Conservation (phyloP, 768 basidiomycete genomes). For the Lentinus brumalis region DNA sequence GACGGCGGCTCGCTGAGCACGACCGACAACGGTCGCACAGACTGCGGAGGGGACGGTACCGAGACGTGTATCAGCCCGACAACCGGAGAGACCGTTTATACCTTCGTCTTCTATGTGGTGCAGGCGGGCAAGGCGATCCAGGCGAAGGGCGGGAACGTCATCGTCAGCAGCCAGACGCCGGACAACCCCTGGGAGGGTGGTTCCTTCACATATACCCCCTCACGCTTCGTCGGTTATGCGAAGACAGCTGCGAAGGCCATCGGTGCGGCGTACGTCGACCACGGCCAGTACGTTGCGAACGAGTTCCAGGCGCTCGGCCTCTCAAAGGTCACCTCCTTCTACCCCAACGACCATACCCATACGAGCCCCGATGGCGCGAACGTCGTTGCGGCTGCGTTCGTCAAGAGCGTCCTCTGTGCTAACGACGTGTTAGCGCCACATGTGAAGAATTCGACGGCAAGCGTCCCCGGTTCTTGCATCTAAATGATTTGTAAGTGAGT, state of each 20-base stretch:
- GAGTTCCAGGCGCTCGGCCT: conserved; percentile 44
- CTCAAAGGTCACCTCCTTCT: conserved; percentile 40
- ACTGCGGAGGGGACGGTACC: conserved; percentile 7
- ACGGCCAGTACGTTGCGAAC: conserved; percentile 47
- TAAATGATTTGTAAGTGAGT: too few species aligned
- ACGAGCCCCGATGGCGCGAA: conserved; percentile 43
- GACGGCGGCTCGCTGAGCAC: conserved; percentile 30
- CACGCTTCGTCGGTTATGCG: conserved; percentile 50
- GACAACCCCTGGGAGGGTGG: conserved; percentile 43
- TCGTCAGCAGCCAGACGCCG: conserved; percentile 52
- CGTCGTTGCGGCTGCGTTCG: conserved; percentile 50
- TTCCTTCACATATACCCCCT: conserved; percentile 36
- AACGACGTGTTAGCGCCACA: conserved; percentile 4
- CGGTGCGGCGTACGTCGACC: conserved; percentile 45
- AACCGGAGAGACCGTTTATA: conserved; percentile 41
- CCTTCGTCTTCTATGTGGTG: conserved; percentile 48
- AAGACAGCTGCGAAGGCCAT: conserved; percentile 40
- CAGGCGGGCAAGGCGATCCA: conserved; percentile 44
- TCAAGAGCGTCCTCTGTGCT: conserved; percentile 45
- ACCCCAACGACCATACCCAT: conserved; percentile 50
- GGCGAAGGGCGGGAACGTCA: conserved; percentile 49
- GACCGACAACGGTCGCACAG: conserved; percentile 13
- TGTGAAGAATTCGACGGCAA: conserved; percentile 11
- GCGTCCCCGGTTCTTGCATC: background rate
- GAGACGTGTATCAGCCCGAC: conserved; percentile 32